These are phyloP conservation scores for Puya raimondii DNA, from an alignment of 176 grass and related monocot species.

Conservation along the genomic window DNA sequence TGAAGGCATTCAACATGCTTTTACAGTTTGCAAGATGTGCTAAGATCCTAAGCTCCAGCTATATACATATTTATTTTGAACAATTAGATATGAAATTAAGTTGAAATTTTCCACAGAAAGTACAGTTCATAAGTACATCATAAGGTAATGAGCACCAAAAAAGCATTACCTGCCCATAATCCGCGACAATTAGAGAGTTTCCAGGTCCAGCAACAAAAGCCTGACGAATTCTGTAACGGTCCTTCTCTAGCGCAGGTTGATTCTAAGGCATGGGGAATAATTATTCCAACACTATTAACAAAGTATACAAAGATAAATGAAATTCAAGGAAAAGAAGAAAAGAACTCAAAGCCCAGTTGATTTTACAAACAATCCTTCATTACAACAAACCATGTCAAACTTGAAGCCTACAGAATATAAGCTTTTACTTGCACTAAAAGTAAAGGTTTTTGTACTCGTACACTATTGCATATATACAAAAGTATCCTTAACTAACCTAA, in stretches of 20 bases:
- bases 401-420: no score
- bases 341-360: background rate
- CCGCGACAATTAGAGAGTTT: slow-evolving; percentile 92
- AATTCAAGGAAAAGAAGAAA: background rate
- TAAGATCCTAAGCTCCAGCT: slow-evolving; percentile 97
- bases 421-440: no score
- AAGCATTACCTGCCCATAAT: slow-evolving; percentile 90
- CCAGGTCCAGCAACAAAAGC: slow-evolving; percentile 85
- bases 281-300: background rate
- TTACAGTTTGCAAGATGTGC: slow-evolving; percentile 78
- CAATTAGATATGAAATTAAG: background rate
- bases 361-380: no score
- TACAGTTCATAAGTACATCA: background rate
- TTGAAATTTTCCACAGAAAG: background rate
- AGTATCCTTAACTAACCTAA: no score
- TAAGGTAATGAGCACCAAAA: background rate
- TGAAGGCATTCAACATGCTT: slow-evolving; percentile 96
- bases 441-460: no score
- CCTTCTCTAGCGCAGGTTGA: slow-evolving; percentile 93
- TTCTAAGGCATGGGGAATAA: slow-evolving; percentile 42
- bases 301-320: background rate
- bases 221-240: slow-evolving; percentile 92
- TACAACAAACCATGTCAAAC: no score
- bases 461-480: no score
- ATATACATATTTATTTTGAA: slow-evolving; percentile 3